These are phyloP conservation scores for Rosa hybrid DNA, from an alignment of 331 rosid genomes.

Conservation along the genomic window DNA sequence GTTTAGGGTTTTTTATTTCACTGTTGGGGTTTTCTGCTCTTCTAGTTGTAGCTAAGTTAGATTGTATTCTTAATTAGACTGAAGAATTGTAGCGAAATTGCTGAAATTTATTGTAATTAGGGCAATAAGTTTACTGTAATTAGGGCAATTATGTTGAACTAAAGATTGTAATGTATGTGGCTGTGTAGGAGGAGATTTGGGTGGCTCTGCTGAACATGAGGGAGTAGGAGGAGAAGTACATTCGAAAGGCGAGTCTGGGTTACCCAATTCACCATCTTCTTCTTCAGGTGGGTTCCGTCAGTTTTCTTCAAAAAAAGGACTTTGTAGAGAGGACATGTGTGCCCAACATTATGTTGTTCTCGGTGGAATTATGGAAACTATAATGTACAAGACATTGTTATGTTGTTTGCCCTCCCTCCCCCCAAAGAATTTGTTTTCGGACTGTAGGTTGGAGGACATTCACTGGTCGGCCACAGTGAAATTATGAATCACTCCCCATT, in stretches of 20 bases:
- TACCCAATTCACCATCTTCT: slow-evolving; percentile 95
- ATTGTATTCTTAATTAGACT: not conserved
- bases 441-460: slow-evolving; percentile 84
- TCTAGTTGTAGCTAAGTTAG: not conserved
- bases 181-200: slow-evolving; percentile 88
- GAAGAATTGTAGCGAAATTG: not conserved
- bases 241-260: slow-evolving; percentile 60
- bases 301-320: slow-evolving; percentile 98
- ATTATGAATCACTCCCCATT: slow-evolving; percentile 62
- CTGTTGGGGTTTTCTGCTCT: not conserved
- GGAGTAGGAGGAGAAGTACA: slow-evolving; percentile 71
- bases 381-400: slow-evolving; percentile 66
- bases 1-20: not conserved
- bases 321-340: slow-evolving; percentile 91
- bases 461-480: slow-evolving; percentile 69
- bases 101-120: not conserved
- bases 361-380: slow-evolving; percentile 86
- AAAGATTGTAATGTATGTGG: not conserved
- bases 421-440: slow-evolving; percentile 70
- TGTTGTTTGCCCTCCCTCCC: slow-evolving; percentile 63
- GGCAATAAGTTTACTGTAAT: not conserved
- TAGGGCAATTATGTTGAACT: not conserved
- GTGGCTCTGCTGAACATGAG: slow-evolving; percentile 80
- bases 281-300: slow-evolving; percentile 99
- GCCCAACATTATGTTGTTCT: slow-evolving; percentile 69